Evolutionary conservation across 2,329 filamentous ascomycete genomes (phyloP), one percentile per base, ranked within the genome.

Genomic region (Cladosporium sp.): DNA sequence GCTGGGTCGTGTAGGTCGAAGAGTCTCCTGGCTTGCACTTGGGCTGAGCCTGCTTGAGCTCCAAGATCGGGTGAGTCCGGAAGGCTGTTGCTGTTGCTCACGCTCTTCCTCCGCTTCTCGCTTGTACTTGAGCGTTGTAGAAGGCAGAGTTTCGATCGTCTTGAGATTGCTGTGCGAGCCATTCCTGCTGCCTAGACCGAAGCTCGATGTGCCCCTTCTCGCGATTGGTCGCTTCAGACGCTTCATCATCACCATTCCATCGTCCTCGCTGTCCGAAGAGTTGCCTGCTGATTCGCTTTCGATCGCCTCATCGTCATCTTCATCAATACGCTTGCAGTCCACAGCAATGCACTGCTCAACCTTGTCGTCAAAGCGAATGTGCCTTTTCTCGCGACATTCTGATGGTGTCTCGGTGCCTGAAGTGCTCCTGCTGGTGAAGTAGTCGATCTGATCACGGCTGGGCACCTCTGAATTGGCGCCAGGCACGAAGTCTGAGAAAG

Each of bases 351-450:
- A 97, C 71, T 97, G 93, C 71, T 92, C 87, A 2, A 99, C 94
- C 74, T 93, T 89, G 69, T 97, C 90, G 70, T 97, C 94, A 73
- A 99, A 99, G 68, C 96, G 90, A 63, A 99, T 97, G 71, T 96
- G 93, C 60, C 87, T 91, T 67, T 85, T 83, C 66, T 88, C 87
- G 7, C 83, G 73, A 6, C 71, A 68, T 49, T 77, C 83, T 75
- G 58, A 78, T 4, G 83, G 83, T 2, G 83, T 91, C 74, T 70
- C 86, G 79, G 73, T 78, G 66, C 88, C 89, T 0, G 91, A 96
- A 0, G 89, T 88, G 53, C 61, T 69, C 7, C 84, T 80, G 47
- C 67, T 70, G 20, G 69, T 69, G 87, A 90, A 35, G 85, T 84
- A 81, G 51, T 87, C 80, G 62, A 82, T 81, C 49, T 83, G 84